A percentile compares a stretch with the other conserved stretches of the same genome.
phyloP scores from a whole-genome alignment of 495 filamentous ascomycete species.

The Penicillium diatomitis region DNA sequence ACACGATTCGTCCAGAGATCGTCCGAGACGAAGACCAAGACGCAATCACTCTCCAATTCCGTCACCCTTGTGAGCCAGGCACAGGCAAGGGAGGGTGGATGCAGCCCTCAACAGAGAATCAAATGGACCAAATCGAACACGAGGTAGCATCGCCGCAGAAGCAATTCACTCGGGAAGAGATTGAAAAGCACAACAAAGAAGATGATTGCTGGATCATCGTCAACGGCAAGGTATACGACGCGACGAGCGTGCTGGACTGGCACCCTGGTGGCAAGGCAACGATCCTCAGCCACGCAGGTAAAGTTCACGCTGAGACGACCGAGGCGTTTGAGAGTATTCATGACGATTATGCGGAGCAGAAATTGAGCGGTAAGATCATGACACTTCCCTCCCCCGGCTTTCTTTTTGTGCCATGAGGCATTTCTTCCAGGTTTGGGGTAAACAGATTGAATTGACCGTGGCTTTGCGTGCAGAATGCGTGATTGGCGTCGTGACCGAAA shows the following conservation, averaged over 20 bases:
- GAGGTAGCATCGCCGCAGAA: not conserved
- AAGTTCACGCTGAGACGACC: not conserved
- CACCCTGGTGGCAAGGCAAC: conserved; percentile 23
- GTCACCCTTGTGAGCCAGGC: not conserved
- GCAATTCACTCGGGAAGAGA: not conserved
- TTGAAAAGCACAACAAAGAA: conserved; percentile 45
- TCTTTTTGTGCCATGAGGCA: too few species aligned
- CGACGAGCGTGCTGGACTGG: conserved; percentile 36
- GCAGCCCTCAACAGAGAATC: not conserved
- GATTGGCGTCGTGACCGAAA: not conserved
- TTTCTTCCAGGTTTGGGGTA: too few species aligned
- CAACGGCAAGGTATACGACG: conserved; percentile 77
- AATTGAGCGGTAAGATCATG: not conserved
- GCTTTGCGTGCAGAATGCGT: not conserved
- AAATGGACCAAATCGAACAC: not conserved
- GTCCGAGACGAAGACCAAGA: not conserved
- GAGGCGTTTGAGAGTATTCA: not conserved
- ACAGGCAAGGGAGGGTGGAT: not conserved
- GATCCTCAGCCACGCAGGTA: not conserved
- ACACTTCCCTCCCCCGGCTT: too few species aligned
- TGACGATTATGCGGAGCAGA: not conserved
- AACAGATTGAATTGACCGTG: not conserved
- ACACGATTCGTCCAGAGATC: not conserved
- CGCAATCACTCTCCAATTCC: not conserved
- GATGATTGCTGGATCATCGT: conserved; percentile 77